Evolutionary conservation across 371 early-diverging fungal species (phyloP), one percentile per base, ranked within the genome.

Genomic region (Mucor saturninus): DNA sequence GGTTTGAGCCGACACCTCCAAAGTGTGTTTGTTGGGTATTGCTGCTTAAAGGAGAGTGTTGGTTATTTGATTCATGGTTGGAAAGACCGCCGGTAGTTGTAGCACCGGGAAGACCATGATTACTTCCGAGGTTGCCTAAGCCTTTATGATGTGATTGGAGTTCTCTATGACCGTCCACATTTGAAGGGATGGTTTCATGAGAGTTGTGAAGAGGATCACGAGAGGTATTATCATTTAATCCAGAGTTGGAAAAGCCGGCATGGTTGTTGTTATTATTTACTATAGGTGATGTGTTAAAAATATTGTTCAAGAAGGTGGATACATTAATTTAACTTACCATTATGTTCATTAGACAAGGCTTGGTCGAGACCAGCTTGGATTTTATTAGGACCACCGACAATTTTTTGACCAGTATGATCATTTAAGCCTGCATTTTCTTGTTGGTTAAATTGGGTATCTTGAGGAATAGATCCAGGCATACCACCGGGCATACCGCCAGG

Each of bases 401-500:
- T 46, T 8, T 46, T 46, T 46, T 46, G 29, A 31, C 28, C 3
- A 3, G 50, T 50, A 9, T 9, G 2, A 11, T 29, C 28, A 28
- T 48, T 48, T 48, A 28, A 48, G 26, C 26, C 28, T 15, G 26
- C 30, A 29, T 49, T n/a, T 21, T 13, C 30, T 49, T 49, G 49
- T 53, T 32, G 37, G 39, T 54, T 38, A 26, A 54, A 15, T 55
- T 55, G 42, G 32, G 32, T 29, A 55, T 32, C 10, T 37, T 54
- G 26, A 38, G 59, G 59, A 2, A 53, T 26, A 4, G 45, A 21
- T 21, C 46, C 54, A 50, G 59, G 31, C 37, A 57, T 37, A 46
- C 31, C 26, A 21, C 30, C 57, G 31, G 59, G 51, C 50, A 60
- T n/a, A 26, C 50, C 2, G 8, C 52, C 61, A 32, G 61, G 61